A percentile compares a stretch with the other conserved stretches of the same genome.
Evolutionary conservation across 2,329 filamentous ascomycete genomes (phyloP).

Genomic region (Colletotrichum lentis): DNA sequence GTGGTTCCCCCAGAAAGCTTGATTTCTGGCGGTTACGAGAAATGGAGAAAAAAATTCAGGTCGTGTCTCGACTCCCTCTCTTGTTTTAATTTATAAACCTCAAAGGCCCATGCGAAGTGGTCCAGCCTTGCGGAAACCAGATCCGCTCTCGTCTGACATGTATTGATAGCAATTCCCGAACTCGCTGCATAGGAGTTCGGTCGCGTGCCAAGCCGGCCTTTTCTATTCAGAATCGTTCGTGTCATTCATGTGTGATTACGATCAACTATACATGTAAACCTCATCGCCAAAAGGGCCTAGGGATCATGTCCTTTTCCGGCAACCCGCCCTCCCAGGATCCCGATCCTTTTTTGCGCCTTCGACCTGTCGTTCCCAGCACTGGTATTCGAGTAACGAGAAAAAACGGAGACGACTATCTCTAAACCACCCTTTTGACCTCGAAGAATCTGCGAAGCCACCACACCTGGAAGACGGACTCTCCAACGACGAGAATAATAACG

Average conservation of each 20-base stretch:
- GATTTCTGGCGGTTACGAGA: not conserved
- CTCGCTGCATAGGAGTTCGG: too few species aligned
- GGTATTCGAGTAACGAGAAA: slow-evolving; percentile 26
- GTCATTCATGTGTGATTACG: slow-evolving; percentile 32
- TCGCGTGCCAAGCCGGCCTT: not conserved
- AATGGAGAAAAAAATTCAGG: too few species aligned
- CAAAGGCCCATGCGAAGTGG: not conserved
- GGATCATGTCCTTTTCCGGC: not conserved
- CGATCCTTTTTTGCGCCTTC: slow-evolving; percentile 21
- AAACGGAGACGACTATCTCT: slow-evolving; percentile 40
- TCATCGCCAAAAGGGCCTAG: not conserved
- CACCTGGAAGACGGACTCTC: slow-evolving; percentile 96
- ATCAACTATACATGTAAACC: slow-evolving; percentile 25
- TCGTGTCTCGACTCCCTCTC: too few species aligned
- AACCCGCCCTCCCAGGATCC: not conserved
- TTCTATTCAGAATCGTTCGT: slow-evolving; percentile 15
- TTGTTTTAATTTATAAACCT: too few species aligned
- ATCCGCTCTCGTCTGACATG: too few species aligned
- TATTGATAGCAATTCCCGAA: too few species aligned
- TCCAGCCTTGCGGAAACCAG: not conserved
- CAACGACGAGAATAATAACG: slow-evolving; percentile 86
- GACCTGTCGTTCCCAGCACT: slow-evolving; percentile 22
- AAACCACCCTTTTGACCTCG: slow-evolving; percentile 78
- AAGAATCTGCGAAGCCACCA: slow-evolving; percentile 99
- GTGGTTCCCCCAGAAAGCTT: not conserved